A percentile compares a stretch with the other conserved stretches of the same genome.
phyloP scores from a whole-genome alignment of 108 stramenopile genomes.

The Cyclotella cryptica region DNA sequence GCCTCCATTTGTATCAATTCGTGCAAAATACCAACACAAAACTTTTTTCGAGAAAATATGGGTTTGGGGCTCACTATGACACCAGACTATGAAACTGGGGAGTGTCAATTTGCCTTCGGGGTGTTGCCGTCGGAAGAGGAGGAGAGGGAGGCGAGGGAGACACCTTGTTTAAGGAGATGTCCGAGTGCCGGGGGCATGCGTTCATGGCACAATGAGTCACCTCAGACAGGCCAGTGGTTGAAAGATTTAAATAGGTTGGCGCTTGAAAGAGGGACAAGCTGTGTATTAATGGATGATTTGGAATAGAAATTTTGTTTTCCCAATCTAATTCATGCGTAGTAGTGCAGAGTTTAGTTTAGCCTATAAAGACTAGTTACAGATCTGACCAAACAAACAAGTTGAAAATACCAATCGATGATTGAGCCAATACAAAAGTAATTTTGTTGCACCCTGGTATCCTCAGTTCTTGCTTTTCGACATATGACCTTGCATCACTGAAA shows the following conservation, averaged over 20 bases:
- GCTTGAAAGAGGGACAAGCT: neutral
- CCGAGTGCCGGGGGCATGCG: constrained; percentile 73
- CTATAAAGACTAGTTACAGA: too few relatives aligned
- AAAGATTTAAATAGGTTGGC: constrained; percentile 19
- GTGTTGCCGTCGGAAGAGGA: constrained; percentile 62
- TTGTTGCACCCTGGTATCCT: too few relatives aligned
- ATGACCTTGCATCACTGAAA: too few relatives aligned
- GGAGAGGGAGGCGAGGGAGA: constrained; percentile 68
- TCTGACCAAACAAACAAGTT: too few relatives aligned
- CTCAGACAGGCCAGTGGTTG: constrained; percentile 28
- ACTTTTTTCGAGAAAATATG: constrained; percentile 91
- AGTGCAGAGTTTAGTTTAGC: too few relatives aligned
- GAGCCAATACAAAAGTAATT: too few relatives aligned
- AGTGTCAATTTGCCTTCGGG: constrained; percentile 90
- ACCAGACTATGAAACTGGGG: constrained; percentile 88
- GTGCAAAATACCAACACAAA: constrained; percentile 95
- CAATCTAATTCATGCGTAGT: too few relatives aligned
- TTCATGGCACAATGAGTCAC: constrained; percentile 56
- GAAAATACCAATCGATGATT: too few relatives aligned
- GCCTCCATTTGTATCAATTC: constrained; percentile 92
- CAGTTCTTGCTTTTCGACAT: too few relatives aligned
- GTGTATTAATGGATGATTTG: constrained; percentile 8
- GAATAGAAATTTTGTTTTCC: neutral
- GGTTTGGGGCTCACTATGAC: constrained; percentile 86
- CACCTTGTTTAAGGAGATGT: constrained; percentile 82